Base-by-base conservation (phyloP, 768 basidiomycete species). In the Xanthoconium purpureum region DNA sequence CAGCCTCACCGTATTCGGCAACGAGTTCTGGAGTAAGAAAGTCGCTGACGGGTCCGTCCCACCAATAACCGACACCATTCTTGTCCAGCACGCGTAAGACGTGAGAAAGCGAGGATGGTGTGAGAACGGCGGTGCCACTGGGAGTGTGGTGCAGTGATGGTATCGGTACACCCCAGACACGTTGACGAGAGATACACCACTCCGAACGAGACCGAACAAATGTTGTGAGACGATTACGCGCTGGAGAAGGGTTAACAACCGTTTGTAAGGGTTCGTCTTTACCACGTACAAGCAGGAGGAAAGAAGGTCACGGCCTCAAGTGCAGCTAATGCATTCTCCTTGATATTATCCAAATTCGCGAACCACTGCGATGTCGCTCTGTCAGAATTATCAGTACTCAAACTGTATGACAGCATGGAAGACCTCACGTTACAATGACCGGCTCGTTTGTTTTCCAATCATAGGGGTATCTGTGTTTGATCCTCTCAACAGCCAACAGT, bases 361-460 rank as follows among this genome's bases (percentile, higher is more conserved):
- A 99, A 99, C 96, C 96, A 99, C 63, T 98, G 96, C 0, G 91
- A 92, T 2, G 95, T 98, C 0, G 94, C 91, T 15, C 92, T 92
- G 60, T 7, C 49, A 32, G 12, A 47, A 38, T 12, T 33, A 46
- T 66, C 47, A 61, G 53, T 32, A 47, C 3, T 32, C 10, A 11
- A 4, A 12, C 36, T 48, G 17, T 36, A 15, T 5, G 5, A 3
- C 11, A 28, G 37, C 29, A 30, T 28, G 24, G 10, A 8, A 14
- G 38, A 36, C 71, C 86, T 59, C 66, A 94, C 91, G 88, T 87
- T 59, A 93, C 82, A 63, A 98, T 95, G 65, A 98, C 85, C 0
- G 96, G 95, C 65, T 92, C 77, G 60, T 94, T 84, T 6, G 96
- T 96, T 72, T 91, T 89, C 95, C 95, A 98, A 64, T 99, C 96